A percentile compares a stretch with the other conserved stretches of the same genome.
These are phyloP conservation scores for Microdochium bolleyi DNA, from an alignment of 2,329 filamentous ascomycete species.

Conservation along the genomic window DNA sequence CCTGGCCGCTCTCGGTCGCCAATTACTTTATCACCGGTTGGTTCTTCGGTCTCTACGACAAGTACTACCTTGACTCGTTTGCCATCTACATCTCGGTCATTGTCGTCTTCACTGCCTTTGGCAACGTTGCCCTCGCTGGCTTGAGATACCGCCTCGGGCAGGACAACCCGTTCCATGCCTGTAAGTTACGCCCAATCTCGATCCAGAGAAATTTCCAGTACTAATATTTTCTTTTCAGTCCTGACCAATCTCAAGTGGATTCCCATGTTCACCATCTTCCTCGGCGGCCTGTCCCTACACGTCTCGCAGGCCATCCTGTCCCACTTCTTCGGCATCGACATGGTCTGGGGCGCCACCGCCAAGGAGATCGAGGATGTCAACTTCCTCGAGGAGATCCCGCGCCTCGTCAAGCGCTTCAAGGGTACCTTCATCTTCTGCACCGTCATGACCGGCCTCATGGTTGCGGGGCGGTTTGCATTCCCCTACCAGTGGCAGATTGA, in stretches of 20 bases:
- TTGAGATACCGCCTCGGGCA: constrained; percentile 51
- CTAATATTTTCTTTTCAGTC: constrained; percentile 24
- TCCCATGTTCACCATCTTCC: constrained; percentile 30
- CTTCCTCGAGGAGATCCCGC: constrained; percentile 22
- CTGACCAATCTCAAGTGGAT: constrained; percentile 47
- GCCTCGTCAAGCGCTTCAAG: constrained; percentile 20
- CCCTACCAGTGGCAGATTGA: constrained; percentile 44
- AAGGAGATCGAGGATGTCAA: constrained; percentile 24
- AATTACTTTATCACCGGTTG: constrained; percentile 74
- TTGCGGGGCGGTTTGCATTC: constrained; percentile 18
- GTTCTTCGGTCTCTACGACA: constrained; percentile 41
- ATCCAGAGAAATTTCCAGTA: not conserved
- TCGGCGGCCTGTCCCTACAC: constrained; percentile 33
- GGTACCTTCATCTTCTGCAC: constrained; percentile 21
- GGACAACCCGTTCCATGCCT: constrained; percentile 33
- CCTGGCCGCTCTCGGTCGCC: constrained; percentile 63
- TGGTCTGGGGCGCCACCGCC: constrained; percentile 25
- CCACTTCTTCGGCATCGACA: constrained; percentile 33
- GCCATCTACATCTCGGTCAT: constrained; percentile 23
- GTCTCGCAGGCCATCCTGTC: constrained; percentile 29
- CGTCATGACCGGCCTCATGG: constrained; percentile 16
- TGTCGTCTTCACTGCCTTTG: constrained; percentile 22
- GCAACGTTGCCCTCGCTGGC: constrained; percentile 39
- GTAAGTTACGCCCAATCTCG: constrained; percentile 16
- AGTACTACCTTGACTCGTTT: constrained; percentile 59